Conservation (phyloP, 768 basidiomycete genomes). For the Phylloporus sp. region DNA sequence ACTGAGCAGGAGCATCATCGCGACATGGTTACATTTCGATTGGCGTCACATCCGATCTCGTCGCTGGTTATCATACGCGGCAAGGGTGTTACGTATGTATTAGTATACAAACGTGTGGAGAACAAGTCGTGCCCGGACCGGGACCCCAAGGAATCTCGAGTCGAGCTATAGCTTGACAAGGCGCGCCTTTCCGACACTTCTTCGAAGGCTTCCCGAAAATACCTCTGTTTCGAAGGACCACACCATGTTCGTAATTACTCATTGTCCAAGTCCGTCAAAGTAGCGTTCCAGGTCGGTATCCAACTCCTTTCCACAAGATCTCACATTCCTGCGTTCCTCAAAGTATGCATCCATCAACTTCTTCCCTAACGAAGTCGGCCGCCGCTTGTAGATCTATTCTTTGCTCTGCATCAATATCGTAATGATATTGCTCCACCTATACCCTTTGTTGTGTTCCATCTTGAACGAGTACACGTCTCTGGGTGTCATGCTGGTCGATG, state of each 20-base stretch:
- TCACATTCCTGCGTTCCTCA: conserved; percentile 40
- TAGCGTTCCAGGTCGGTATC: conserved; percentile 50
- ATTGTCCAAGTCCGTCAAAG: conserved; percentile 52
- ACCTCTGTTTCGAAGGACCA: conserved; percentile 69
- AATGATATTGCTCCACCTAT: conserved; percentile 61
- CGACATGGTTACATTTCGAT: no score
- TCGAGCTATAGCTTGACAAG: conserved; percentile 22
- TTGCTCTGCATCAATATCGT: conserved; percentile 61
- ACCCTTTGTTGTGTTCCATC: conserved; percentile 65
- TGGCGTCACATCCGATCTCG: no score
- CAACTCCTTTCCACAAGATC: conserved; percentile 43
- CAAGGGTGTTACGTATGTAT: conserved; percentile 11
- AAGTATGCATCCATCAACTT: conserved; percentile 48
- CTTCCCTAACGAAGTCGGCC: conserved; percentile 48
- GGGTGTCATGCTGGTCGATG: conserved; percentile 6
- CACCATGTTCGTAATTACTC: conserved; percentile 60
- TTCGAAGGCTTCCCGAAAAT: conserved; percentile 54
- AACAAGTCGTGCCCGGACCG: neutral
- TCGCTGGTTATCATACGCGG: conserved; percentile 1
- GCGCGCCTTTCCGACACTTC: conserved; percentile 48
- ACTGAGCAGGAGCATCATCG: no score
- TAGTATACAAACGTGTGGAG: conserved; percentile 9
- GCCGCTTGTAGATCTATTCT: conserved; percentile 53
- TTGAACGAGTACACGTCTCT: conserved; percentile 74
- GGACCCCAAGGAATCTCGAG: conserved; percentile 1